phyloP scores from a whole-genome alignment of 306 rosid genomes.

The Lathyrus oleraceus region DNA sequence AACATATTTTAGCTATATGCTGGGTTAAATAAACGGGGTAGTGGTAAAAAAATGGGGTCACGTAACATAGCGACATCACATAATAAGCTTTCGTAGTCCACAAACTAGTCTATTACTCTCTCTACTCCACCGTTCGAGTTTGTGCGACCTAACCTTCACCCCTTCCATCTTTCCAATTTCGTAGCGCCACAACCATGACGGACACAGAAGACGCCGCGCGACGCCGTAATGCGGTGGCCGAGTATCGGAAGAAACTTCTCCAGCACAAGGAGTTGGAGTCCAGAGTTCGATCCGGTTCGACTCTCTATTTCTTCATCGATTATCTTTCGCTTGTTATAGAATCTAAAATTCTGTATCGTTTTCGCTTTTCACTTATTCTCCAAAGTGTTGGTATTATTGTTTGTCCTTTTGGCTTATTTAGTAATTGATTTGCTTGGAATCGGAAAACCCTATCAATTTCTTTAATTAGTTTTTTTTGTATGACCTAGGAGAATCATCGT shows the following conservation, averaged over 20 bases:
- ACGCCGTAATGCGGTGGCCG: constrained; percentile 65
- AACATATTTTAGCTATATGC: background rate
- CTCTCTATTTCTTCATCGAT: constrained; percentile 15
- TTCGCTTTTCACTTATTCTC: background rate
- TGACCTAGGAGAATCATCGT: background rate
- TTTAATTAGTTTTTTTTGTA: background rate
- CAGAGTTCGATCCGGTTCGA: constrained; percentile 81
- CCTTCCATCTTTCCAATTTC: background rate
- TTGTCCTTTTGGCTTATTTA: constrained; percentile 4
- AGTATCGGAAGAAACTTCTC: constrained; percentile 79
- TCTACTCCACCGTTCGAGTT: background rate
- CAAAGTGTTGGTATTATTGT: constrained; percentile 32
- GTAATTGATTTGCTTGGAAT: background rate
- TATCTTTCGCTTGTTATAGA: background rate
- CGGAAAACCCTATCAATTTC: background rate
- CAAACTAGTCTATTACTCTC: background rate
- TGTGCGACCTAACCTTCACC: background rate
- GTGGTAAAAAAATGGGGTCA: background rate
- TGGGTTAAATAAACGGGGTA: background rate
- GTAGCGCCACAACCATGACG: constrained; percentile 43
- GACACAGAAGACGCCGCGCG: constrained; percentile 72
- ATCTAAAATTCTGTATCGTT: background rate
- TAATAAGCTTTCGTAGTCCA: constrained; percentile 8
- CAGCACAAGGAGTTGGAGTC: constrained; percentile 90
- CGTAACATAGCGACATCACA: background rate